phyloP scores from a whole-genome alignment of 257 asterid genomes.

The Dorcoceras hygrometricum region DNA sequence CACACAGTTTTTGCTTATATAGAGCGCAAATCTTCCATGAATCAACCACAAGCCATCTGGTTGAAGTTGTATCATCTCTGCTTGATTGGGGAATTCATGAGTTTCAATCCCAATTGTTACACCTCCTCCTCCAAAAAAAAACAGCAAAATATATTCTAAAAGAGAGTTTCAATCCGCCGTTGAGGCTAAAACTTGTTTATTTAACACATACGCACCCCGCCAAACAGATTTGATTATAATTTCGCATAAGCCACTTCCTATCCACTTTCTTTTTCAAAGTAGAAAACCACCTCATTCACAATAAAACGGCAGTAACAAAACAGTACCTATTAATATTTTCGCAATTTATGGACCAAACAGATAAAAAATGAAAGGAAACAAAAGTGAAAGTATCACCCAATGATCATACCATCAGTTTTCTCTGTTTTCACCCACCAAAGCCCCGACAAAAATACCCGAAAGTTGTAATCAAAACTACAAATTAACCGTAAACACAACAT shows the following conservation, averaged over 20 bases:
- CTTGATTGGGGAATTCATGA: too few relatives aligned
- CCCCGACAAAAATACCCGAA: slow-evolving; percentile 19
- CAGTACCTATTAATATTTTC: too few relatives aligned
- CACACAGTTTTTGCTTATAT: background rate
- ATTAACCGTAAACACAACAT: background rate
- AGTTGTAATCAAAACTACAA: background rate
- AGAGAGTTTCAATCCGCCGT: slow-evolving; percentile 1
- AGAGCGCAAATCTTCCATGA: too few relatives aligned
- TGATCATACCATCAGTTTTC: background rate
- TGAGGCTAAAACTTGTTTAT: background rate
- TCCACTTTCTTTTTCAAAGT: background rate
- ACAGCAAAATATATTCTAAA: background rate
- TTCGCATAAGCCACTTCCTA: slow-evolving; percentile 4
- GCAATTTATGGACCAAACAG: background rate
- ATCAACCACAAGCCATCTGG: too few relatives aligned
- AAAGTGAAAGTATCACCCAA: background rate
- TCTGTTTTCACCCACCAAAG: slow-evolving; percentile 12
- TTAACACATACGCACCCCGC: background rate
- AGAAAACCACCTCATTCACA: slow-evolving; percentile 19
- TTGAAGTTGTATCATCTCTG: too few relatives aligned
- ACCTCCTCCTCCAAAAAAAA: too few relatives aligned
- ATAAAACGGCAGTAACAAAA: background rate
- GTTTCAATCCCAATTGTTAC: too few relatives aligned
- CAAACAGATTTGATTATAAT: slow-evolving; percentile 6
- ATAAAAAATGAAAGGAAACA: slow-evolving; percentile 6